Evolutionary conservation across 2,329 filamentous ascomycete genomes (phyloP), one percentile per base, ranked within the genome.

Genomic region (Aotearoamyces nothofagi): DNA sequence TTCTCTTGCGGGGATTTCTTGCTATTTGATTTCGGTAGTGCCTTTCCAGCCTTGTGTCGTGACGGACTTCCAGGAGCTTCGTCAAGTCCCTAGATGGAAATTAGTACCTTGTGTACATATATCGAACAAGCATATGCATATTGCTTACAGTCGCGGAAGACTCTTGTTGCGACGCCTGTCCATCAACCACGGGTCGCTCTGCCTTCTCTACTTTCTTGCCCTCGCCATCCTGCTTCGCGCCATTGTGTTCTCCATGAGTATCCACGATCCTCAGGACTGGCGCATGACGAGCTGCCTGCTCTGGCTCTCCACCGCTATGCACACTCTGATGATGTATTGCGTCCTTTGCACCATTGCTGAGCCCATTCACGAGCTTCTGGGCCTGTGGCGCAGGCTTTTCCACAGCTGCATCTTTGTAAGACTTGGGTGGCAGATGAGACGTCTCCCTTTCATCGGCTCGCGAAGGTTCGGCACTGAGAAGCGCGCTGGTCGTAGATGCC

Each of bases 341-440:
- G 5, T 12, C 22, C 13, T 31, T 31, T 15, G 13, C 28, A 15
- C 24, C 32, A 30, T 32, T 37, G 14, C 16, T 12, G n/a, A n/a
- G n/a, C 14, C 13, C 25, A 27, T 34, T 32, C 11, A 9, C 10
- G n/a, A n/a, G n/a, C n/a, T n/a, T n/a, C 17, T 5, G 11, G 13
- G 24, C 17, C 12, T 16, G 22, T 10, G 29, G 33, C 26, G 37
- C 24, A 11, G 34, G 33, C 27, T 44, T 37, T 30, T 49, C 41
- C 4, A 39, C 44, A 16, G 43, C 33, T 12, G 41, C 54, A 37
- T 51, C 50, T 25, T 49, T 52, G 32, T 56, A 57, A 15, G 50
- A 54, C 35, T 56, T 59, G 9, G 38, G 55, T 22, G 47, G 42
- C 6, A 53, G 42, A 23, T 49, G 31, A 15, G 47, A 33, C 30